Base-by-base conservation (phyloP, 805 yeast genomes). In the Jamesozyma lodderae region DNA sequence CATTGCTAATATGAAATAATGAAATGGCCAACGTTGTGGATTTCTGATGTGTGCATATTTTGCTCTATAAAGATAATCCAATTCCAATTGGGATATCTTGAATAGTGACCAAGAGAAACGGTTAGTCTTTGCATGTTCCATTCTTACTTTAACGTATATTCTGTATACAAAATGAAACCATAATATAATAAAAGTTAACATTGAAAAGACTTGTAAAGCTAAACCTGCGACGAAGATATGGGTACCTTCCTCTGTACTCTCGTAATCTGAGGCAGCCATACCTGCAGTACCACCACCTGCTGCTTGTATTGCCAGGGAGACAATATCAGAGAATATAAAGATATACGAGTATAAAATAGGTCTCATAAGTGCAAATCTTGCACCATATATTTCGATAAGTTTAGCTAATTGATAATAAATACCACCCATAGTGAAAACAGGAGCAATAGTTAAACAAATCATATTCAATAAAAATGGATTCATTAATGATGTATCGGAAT, bases 381-480 rank as follows among this genome's bases (percentile, higher is more conserved):
- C 62, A 2, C 85, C 85, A 50, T 75, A 77, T 1, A 83, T 58
- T 40, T 79, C 75, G 33, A 78, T 65, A 35, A 81, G 48, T 57
- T 83, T 81, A 5, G 81, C 86, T 45, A 86, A 60, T 38, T 77
- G 66, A 46, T 71, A 80, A 60, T 86, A 87, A 3, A 86, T 67
- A 1, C 90, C 95, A 4, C 82, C 95, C 83, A 83, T 81, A 32
- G 82, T 65, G 56, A 86, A 81, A 16, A 84, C 85, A 0, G 95
- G 95, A 0, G 85, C 90, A 34, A 86, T 59, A 0, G 90, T 83
- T 40, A 85, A 62, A 49, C 79, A 68, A 39, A 78, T 71, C 45
- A 80, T 71, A 57, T 86, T 94, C 49, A 78, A 60, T 31, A 81
- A 52, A 51, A 68, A 86, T 21, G 67, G 62, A 36, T 68, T 56